phyloP scores from a whole-genome alignment of 2,329 filamentous ascomycete genomes.

The Fusarium acutatum region DNA sequence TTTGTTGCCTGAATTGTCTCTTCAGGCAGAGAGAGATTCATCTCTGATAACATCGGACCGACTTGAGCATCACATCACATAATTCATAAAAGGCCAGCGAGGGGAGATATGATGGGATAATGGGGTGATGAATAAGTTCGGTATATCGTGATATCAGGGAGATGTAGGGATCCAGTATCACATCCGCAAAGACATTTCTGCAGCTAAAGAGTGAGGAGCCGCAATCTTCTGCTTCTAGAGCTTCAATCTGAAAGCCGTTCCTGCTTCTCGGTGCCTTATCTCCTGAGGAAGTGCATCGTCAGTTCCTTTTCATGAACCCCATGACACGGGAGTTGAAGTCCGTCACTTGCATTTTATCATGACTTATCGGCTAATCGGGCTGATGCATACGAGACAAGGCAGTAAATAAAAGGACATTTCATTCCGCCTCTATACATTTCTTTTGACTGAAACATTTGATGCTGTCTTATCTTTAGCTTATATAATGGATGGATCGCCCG shows the following conservation, averaged over 20 bases:
- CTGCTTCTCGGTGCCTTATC: not conserved
- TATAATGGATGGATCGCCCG: constrained; percentile 2
- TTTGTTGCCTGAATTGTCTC: not conserved
- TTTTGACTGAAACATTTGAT: not conserved
- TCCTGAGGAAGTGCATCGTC: constrained; percentile 8
- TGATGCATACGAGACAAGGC: not conserved
- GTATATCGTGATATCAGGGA: not conserved
- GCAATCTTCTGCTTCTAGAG: not conserved
- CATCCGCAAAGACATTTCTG: not conserved
- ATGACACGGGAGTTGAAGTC: constrained; percentile 10
- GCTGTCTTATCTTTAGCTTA: not conserved
- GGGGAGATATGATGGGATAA: not conserved
- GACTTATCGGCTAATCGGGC: not conserved
- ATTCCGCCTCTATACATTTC: not conserved
- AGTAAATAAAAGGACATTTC: not conserved
- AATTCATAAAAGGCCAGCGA: not conserved
- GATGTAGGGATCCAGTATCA: constrained; percentile 2
- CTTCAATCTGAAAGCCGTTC: not conserved
- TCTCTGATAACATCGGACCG: not conserved
- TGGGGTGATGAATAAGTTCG: not conserved
- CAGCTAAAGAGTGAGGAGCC: not conserved
- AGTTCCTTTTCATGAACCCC: not conserved
- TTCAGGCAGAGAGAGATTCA: constrained; percentile 6
- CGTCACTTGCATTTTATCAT: not conserved
- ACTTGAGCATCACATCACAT: not conserved